These are phyloP conservation scores for Globisporangium polare DNA, from an alignment of 352 stramenopile genomes.

Conservation along the genomic window DNA sequence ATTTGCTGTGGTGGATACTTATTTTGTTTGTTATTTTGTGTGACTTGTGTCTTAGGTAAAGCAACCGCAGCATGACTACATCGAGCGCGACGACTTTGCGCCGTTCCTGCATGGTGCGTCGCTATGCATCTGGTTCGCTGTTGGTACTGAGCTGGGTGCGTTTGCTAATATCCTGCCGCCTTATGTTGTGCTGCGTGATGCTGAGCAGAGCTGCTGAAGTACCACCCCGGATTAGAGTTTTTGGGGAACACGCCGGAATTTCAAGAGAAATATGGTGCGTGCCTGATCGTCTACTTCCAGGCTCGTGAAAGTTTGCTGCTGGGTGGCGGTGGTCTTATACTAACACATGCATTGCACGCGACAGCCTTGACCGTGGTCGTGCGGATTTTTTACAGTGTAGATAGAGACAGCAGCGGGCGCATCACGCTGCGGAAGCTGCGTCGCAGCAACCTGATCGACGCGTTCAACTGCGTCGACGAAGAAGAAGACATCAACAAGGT, in stretches of 20 bases:
- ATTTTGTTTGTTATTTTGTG: conserved; percentile 11
- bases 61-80: conserved; percentile 86
- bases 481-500: conserved; percentile 99
- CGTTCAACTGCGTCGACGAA: conserved; percentile 96
- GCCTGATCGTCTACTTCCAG: not conserved
- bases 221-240: conserved; percentile 94
- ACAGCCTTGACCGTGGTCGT: conserved; percentile 95
- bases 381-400: conserved; percentile 93
- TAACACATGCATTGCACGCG: not conserved
- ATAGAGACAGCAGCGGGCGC: conserved; percentile 92
- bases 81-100: conserved; percentile 96
- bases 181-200: not conserved
- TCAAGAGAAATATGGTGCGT: conserved; percentile 97
- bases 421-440: conserved; percentile 95
- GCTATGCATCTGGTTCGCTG: not conserved
- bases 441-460: conserved; percentile 92
- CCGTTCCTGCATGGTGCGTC: conserved; percentile 91
- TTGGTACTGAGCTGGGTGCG: not conserved
- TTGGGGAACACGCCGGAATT: conserved; percentile 98
- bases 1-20: not conserved
- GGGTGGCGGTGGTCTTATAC: not conserved
- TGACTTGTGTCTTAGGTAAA: conserved; percentile 70
- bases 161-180: not conserved
- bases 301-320: not conserved
- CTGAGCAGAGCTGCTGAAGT: conserved; percentile 79